phyloP scores from a whole-genome alignment of 164 flowering plant genomes.

The Aristolochia contorta region DNA sequence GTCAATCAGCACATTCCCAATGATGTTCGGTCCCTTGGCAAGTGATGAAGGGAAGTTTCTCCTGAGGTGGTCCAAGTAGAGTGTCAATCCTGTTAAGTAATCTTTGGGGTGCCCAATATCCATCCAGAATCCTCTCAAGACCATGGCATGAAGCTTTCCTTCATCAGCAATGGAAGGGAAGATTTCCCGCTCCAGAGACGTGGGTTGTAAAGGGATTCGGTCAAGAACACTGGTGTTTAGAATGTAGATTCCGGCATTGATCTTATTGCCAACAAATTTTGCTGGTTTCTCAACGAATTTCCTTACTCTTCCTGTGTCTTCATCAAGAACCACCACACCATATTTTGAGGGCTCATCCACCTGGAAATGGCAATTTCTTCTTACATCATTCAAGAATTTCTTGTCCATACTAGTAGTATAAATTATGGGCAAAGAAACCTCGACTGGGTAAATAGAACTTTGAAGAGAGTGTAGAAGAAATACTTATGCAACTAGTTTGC shows the following conservation, averaged over 20 bases:
- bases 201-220: slow-evolving; percentile 12
- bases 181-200: slow-evolving; percentile 15
- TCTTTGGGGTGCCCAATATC: slow-evolving; percentile 20
- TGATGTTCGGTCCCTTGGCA: slow-evolving; percentile 12
- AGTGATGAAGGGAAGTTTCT: slow-evolving; percentile 7
- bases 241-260: slow-evolving; percentile 21
- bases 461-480: too few relatives aligned
- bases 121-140: slow-evolving; percentile 20
- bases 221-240: slow-evolving; percentile 15
- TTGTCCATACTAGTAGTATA: too few relatives aligned
- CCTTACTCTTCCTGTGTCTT: slow-evolving; percentile 14
- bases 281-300: slow-evolving; percentile 18
- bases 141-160: slow-evolving; percentile 15
- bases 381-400: too few relatives aligned
- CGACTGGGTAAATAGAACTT: too few relatives aligned
- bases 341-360: slow-evolving; percentile 23
- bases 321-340: slow-evolving; percentile 20
- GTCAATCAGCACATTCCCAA: slow-evolving; percentile 16
- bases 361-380: not conserved
- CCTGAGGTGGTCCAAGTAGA: slow-evolving; percentile 13
- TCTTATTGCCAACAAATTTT: slow-evolving; percentile 20
- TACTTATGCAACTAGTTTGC: too few relatives aligned
- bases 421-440: too few relatives aligned
- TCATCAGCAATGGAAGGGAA: slow-evolving; percentile 17
- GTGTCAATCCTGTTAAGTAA: slow-evolving; percentile 15